Evolutionary conservation across 108 stramenopile genomes (phyloP), one percentile per base, ranked within the genome.

Genomic region (Bacterosira constricta): DNA sequence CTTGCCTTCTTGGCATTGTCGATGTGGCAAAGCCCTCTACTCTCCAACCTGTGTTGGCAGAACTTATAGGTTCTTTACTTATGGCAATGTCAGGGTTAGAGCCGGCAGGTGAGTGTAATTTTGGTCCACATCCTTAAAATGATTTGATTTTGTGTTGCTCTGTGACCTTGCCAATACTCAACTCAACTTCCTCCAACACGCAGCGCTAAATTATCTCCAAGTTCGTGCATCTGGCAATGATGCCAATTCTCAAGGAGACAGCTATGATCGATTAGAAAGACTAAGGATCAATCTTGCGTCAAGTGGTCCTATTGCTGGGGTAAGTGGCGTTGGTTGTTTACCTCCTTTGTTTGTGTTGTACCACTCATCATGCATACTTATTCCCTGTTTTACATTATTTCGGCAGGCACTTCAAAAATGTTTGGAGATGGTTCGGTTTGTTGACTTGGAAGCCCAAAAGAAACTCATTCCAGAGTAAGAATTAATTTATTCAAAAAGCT

Each of bases 121-220:
- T n/a, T n/a, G n/a, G n/a, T n/a, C n/a, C n/a, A n/a, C n/a, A n/a
- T n/a, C n/a, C n/a, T n/a, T n/a, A n/a, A n/a, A n/a, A n/a, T n/a
- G n/a, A n/a, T n/a, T n/a, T n/a, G n/a, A n/a, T n/a, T n/a, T n/a
- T n/a, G n/a, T n/a, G n/a, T n/a, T n/a, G n/a, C n/a, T n/a, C n/a
- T n/a, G n/a, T n/a, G n/a, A n/a, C n/a, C n/a, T n/a, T n/a, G n/a
- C n/a, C n/a, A n/a, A n/a, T n/a, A n/a, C n/a, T n/a, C n/a, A n/a
- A n/a, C n/a, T n/a, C n/a, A n/a, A n/a, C n/a, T n/a, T n/a, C n/a
- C n/a, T n/a, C n/a, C n/a, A n/a, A n/a, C n/a, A n/a, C n/a, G n/a
- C n/a, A n/a, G 94, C 90, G 1, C 67, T 95, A 38, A 90, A 88
- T 57, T 95, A 92, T 55, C 78, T 95, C 18, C 89, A 90, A 44